phyloP scores from a whole-genome alignment of 2,329 filamentous ascomycete genomes.

The Thelonectria olida region DNA sequence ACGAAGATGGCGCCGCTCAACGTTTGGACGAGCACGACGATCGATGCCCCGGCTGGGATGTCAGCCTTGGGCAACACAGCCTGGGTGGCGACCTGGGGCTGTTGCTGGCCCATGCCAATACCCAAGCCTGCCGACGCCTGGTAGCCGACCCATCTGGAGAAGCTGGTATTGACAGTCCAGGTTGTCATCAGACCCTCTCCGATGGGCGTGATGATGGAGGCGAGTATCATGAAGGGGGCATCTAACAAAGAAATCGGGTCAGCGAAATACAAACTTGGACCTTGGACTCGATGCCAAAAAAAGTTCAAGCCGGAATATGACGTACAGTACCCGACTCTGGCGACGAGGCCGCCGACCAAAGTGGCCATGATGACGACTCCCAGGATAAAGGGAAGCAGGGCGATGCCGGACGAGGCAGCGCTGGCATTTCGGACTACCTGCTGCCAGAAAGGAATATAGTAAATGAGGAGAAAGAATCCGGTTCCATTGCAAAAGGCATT shows the following conservation, averaged over 20 bases:
- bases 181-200: conserved; percentile 55
- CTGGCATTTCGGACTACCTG: conserved; percentile 52
- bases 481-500: conserved; percentile 51
- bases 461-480: conserved; percentile 42
- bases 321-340: conserved; percentile 53
- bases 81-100: conserved; percentile 57
- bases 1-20: conserved; percentile 57
- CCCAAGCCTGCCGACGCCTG: conserved; percentile 46
- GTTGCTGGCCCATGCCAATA: conserved; percentile 54
- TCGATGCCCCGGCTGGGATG: conserved; percentile 47
- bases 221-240: conserved; percentile 50
- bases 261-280: too few relatives aligned
- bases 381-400: conserved; percentile 51
- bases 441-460: conserved; percentile 57
- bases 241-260: too few relatives aligned
- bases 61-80: conserved; percentile 37
- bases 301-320: too few relatives aligned
- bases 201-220: conserved; percentile 45
- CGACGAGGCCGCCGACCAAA: conserved; percentile 46
- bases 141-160: conserved; percentile 54
- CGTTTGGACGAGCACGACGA: conserved; percentile 44
- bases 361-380: conserved; percentile 47
- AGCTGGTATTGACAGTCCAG: conserved; percentile 44
- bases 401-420: conserved; percentile 50
- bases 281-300: too few relatives aligned